Evolutionary conservation across 2,329 filamentous ascomycete genomes (phyloP).

Genomic region (Nakataea oryzae): DNA sequence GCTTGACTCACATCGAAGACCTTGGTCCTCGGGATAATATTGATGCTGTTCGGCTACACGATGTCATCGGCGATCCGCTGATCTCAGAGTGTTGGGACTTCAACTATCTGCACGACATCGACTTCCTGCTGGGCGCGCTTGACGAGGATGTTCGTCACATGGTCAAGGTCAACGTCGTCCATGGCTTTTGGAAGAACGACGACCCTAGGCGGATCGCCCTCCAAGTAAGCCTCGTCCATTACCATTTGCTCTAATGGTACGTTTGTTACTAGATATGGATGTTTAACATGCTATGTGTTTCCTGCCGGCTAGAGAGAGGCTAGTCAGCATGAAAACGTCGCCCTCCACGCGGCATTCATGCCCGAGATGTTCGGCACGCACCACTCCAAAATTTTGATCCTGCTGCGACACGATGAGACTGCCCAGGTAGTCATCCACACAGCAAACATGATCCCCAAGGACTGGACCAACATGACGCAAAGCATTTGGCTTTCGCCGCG

Average conservation of each 20-base stretch:
- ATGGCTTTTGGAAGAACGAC: slow-evolving; percentile 58
- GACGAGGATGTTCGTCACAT: slow-evolving; percentile 37
- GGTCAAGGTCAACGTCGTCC: slow-evolving; percentile 44
- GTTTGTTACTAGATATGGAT: not conserved
- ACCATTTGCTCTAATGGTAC: not conserved
- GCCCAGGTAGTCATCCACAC: slow-evolving; percentile 80
- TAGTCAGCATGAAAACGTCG: slow-evolving; percentile 52
- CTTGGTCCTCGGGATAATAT: slow-evolving; percentile 48
- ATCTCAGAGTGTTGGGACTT: slow-evolving; percentile 65
- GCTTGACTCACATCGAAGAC: slow-evolving; percentile 59
- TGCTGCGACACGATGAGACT: slow-evolving; percentile 65
- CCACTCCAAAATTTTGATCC: slow-evolving; percentile 77
- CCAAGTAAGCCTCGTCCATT: slow-evolving; percentile 32
- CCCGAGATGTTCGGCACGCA: slow-evolving; percentile 81
- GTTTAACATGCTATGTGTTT: not conserved
- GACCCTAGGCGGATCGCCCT: slow-evolving; percentile 46
- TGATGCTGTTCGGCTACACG: slow-evolving; percentile 53
- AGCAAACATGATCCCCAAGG: slow-evolving; percentile 79
- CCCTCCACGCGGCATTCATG: slow-evolving; percentile 65
- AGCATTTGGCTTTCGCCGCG: slow-evolving; percentile 69
- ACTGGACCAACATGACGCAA: slow-evolving; percentile 85
- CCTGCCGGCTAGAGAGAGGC: slow-evolving; percentile 43
- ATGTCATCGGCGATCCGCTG: slow-evolving; percentile 64
- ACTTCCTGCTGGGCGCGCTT: slow-evolving; percentile 44
- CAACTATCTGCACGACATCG: slow-evolving; percentile 54